Conservation (phyloP, 2,329 filamentous ascomycete genomes). For the Pezicula neosporulosa region DNA sequence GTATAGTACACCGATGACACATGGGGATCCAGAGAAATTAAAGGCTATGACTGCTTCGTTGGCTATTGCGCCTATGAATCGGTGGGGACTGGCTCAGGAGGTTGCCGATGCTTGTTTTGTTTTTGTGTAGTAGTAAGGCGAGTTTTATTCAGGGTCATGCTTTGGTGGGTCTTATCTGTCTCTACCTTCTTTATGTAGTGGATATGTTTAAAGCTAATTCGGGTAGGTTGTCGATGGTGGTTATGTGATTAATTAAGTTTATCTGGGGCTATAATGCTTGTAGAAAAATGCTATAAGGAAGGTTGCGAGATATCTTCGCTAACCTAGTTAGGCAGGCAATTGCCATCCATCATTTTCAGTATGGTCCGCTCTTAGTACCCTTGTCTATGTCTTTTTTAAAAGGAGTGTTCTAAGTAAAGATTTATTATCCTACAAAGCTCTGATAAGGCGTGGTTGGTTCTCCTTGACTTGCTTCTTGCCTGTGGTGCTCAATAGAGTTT, state of each 20-base stretch:
- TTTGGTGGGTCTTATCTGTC: conserved; percentile 44
- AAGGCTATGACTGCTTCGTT: conserved; percentile 27
- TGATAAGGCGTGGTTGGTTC: too few species aligned
- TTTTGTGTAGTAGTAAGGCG: conserved; percentile 40
- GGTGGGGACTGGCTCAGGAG: conserved; percentile 41
- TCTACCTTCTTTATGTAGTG: background rate
- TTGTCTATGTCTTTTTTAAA: too few species aligned
- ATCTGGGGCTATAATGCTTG: too few species aligned
- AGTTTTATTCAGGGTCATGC: conserved; percentile 41
- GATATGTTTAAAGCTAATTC: background rate
- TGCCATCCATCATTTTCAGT: too few species aligned
- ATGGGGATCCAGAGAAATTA: conserved; percentile 27
- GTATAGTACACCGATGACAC: conserved; percentile 39
- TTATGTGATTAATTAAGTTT: conserved; percentile 35
- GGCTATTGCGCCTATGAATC: conserved; percentile 31
- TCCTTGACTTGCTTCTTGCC: too few species aligned
- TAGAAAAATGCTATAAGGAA: too few species aligned
- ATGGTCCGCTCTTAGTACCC: too few species aligned
- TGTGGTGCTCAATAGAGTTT: too few species aligned
- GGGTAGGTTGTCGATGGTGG: conserved; percentile 35
- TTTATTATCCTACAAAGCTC: too few species aligned
- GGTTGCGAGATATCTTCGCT: too few species aligned
- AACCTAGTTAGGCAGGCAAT: too few species aligned
- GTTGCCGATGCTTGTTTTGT: conserved; percentile 42
- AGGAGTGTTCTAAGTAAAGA: too few species aligned